These are phyloP conservation scores for Trifolium fragiferum DNA, from an alignment of 306 rosid genomes.

Conservation along the genomic window DNA sequence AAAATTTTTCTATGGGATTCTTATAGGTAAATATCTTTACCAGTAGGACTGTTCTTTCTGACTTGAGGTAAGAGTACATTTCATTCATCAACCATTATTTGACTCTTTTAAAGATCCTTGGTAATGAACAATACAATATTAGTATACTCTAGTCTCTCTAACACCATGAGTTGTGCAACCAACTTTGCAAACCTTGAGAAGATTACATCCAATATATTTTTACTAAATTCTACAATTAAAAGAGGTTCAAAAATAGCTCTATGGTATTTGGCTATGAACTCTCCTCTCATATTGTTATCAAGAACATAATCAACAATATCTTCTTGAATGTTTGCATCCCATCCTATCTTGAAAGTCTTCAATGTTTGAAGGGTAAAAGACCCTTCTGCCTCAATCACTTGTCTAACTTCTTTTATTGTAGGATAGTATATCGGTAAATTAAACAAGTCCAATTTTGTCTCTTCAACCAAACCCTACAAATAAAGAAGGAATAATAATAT, in stretches of 20 bases:
- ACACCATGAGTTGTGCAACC: background rate
- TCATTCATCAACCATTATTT: no score
- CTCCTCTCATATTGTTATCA: constrained; percentile 31
- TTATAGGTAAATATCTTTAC: no score
- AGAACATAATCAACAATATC: background rate
- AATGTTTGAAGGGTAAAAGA: constrained; percentile 15
- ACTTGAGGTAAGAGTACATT: no score
- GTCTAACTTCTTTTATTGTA: constrained; percentile 42
- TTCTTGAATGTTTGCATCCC: constrained; percentile 45
- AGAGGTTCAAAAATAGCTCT: constrained; percentile 56
- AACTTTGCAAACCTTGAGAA: constrained; percentile 43
- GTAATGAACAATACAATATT: constrained; percentile 38
- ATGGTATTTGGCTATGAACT: constrained; percentile 30
- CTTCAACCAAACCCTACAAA: constrained; percentile 46
- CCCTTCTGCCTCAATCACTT: constrained; percentile 31
- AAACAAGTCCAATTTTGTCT: constrained; percentile 44
- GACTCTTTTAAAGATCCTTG: constrained; percentile 18
- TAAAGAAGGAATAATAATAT: background rate
- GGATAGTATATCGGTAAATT: constrained; percentile 52
- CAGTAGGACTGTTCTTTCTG: no score
- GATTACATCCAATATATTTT: constrained; percentile 46
- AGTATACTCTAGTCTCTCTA: background rate
- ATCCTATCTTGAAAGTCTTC: constrained; percentile 32
- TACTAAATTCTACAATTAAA: constrained; percentile 41
- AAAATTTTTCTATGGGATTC: no score